These are phyloP conservation scores for Dryas drummondii DNA, from an alignment of 306 rosid species.

Conservation along the genomic window DNA sequence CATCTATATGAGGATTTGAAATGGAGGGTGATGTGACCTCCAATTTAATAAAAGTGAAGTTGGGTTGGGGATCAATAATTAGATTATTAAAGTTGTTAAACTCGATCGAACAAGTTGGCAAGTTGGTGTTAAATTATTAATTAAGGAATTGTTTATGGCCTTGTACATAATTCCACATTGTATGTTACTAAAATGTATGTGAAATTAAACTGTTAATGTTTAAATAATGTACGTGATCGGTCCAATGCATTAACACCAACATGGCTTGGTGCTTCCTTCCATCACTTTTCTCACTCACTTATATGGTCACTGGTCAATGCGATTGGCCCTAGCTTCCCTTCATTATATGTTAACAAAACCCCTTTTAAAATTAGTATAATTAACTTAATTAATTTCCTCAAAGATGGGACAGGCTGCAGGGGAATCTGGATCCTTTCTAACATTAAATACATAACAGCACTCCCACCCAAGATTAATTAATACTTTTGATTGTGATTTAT, in stretches of 20 bases:
- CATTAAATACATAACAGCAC: too few relatives aligned
- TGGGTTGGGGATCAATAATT: background rate
- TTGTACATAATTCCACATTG: background rate
- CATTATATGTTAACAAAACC: background rate
- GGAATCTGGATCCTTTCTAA: conserved; percentile 21
- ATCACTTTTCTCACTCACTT: conserved; percentile 14
- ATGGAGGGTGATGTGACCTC: conserved; percentile 30
- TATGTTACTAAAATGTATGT: background rate
- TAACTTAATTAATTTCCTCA: conserved; percentile 5
- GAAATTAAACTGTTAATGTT: background rate
- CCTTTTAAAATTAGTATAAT: background rate
- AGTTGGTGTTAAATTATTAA: conserved; percentile 17
- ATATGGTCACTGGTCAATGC: background rate
- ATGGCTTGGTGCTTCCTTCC: conserved; percentile 36
- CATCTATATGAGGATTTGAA: conserved; percentile 35
- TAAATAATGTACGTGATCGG: conserved; percentile 14
- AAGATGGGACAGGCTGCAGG: background rate
- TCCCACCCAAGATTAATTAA: background rate
- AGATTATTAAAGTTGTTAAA: conserved; percentile 14
- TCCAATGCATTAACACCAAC: conserved; percentile 41
- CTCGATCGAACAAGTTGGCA: conserved; percentile 16
- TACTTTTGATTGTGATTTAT: background rate
- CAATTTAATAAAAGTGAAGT: background rate
- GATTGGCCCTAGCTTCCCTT: conserved; percentile 6
- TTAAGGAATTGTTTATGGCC: background rate